A percentile compares a stretch with the other conserved stretches of the same genome.
These are phyloP conservation scores for Camelina sativa DNA, from an alignment of 345 rosid genomes.

Conservation along the genomic window DNA sequence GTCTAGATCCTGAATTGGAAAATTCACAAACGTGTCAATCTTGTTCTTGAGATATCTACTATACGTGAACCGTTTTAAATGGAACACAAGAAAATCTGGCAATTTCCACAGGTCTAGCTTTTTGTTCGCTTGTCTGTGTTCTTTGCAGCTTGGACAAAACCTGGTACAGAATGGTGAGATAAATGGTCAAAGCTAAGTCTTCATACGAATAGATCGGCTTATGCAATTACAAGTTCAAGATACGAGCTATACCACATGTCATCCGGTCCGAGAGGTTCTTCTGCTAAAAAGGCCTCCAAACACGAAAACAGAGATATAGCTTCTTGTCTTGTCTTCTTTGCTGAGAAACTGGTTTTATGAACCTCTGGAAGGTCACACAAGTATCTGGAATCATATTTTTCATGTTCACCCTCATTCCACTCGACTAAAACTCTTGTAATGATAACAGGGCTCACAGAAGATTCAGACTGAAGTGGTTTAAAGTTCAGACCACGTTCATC, in stretches of 20 bases:
- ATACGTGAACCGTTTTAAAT: slow-evolving; percentile 88
- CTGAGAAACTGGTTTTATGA: slow-evolving; percentile 70
- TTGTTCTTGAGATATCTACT: slow-evolving; percentile 94
- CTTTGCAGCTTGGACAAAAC: slow-evolving; percentile 96
- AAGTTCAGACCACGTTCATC: slow-evolving; percentile 52
- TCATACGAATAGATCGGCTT: not conserved
- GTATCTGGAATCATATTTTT: slow-evolving; percentile 72
- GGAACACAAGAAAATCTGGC: slow-evolving; percentile 94
- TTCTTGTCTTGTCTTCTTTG: slow-evolving; percentile 91
- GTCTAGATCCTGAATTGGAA: slow-evolving; percentile 85
- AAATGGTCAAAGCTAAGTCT: slow-evolving; percentile 7
- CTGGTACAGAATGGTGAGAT: slow-evolving; percentile 48
- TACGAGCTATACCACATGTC: slow-evolving; percentile 82
- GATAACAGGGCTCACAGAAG: slow-evolving; percentile 54
- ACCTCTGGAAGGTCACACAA: slow-evolving; percentile 86
- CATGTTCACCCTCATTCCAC: slow-evolving; percentile 76
- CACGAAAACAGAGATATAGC: slow-evolving; percentile 90
- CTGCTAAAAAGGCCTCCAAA: slow-evolving; percentile 93
- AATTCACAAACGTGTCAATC: slow-evolving; percentile 86
- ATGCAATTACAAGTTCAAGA: slow-evolving; percentile 15
- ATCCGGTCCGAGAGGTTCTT: slow-evolving; percentile 96
- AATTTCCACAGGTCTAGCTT: slow-evolving; percentile 93
- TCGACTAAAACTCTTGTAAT: slow-evolving; percentile 61
- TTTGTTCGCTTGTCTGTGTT: slow-evolving; percentile 95
- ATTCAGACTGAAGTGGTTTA: slow-evolving; percentile 60